Conservation (phyloP, 163 green algal genomes). For the Coccomyxa subellipsoidea region DNA sequence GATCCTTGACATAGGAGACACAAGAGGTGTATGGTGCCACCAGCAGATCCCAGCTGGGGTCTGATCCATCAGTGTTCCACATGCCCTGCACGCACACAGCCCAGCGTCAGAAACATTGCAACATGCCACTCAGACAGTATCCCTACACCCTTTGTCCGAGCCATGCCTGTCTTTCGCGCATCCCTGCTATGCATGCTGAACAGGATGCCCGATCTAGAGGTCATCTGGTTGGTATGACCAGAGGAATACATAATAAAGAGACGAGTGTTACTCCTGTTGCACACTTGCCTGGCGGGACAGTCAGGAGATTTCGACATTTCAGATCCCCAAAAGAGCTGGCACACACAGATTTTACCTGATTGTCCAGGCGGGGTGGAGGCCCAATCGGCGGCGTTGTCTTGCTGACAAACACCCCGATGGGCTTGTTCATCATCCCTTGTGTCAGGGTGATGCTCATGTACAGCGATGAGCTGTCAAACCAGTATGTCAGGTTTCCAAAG, state of each 20-base stretch:
- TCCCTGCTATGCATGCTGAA: no score
- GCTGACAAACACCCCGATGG: not conserved
- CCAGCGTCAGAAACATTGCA: no score
- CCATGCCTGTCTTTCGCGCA: no score
- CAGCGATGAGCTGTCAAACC: not conserved
- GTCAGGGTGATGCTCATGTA: not conserved
- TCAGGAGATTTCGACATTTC: no score
- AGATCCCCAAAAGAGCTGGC: no score
- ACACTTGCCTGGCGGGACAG: no score
- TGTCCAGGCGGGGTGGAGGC: not conserved
- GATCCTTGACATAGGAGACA: constrained; percentile 7
- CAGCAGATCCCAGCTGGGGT: not conserved
- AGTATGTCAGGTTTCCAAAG: not conserved
- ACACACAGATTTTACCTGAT: not conserved
- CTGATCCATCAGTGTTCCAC: not conserved
- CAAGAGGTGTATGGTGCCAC: not conserved
- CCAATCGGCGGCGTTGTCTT: not conserved
- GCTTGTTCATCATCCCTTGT: not conserved
- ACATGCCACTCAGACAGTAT: no score
- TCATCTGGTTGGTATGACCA: no score
- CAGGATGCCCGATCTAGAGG: no score
- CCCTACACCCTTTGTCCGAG: no score
- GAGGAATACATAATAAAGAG: no score
- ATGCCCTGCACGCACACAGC: not conserved
- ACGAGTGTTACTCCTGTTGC: no score